Percentiles rank a stretch among this genome's conserved stretches.
Evolutionary conservation across 2,329 filamentous ascomycete genomes (phyloP).

Genomic region (Xylaria hypoxylon): DNA sequence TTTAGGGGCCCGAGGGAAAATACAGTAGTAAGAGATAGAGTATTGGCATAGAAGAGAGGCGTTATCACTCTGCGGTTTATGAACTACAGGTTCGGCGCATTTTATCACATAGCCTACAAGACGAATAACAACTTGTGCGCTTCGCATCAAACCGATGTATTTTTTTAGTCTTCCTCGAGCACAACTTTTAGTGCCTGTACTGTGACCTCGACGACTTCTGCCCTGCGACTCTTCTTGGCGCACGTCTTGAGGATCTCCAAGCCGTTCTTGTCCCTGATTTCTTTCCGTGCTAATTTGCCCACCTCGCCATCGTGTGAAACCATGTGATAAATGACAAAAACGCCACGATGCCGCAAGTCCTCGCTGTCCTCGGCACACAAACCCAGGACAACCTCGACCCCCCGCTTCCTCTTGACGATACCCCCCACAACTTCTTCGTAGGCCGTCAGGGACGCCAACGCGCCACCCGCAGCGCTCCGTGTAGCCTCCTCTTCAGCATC

Average conservation of each 20-base stretch:
- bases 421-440: constrained; percentile 80
- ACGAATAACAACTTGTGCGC: neutral
- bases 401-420: constrained; percentile 77
- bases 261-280: constrained; percentile 71
- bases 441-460: constrained; percentile 83
- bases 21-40: neutral
- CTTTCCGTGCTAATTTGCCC: constrained; percentile 70
- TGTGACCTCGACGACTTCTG: constrained; percentile 76
- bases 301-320: constrained; percentile 73
- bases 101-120: neutral
- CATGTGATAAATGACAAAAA: constrained; percentile 81
- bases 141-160: neutral
- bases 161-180: constrained; percentile 55
- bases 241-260: constrained; percentile 76
- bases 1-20: no score
- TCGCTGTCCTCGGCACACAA: constrained; percentile 80
- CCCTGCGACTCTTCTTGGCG: constrained; percentile 74
- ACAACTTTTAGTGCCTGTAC: constrained; percentile 79
- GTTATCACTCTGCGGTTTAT: neutral
- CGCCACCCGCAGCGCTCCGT: constrained; percentile 86
- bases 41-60: neutral
- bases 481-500: constrained; percentile 86
- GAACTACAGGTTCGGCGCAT: neutral
- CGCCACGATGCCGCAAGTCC: constrained; percentile 76
- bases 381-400: constrained; percentile 80